Conservation (phyloP, 2,329 filamentous ascomycete genomes). For the Xylaria sp. region DNA sequence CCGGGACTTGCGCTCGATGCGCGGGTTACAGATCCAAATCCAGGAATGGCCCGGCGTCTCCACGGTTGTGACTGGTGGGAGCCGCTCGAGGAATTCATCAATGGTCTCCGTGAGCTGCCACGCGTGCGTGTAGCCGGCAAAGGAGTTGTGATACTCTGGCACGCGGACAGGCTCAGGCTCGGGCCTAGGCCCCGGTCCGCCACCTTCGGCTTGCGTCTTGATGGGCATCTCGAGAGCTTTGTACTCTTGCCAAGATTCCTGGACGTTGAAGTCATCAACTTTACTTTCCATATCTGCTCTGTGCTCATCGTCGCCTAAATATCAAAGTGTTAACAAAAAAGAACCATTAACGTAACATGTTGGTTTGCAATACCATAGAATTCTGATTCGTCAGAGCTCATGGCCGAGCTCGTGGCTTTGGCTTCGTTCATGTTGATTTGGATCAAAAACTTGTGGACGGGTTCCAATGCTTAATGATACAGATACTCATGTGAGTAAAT, state of each 20-base stretch:
- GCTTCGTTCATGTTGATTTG: constrained; percentile 5
- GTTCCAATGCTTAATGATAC: not conserved
- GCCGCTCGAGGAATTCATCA: constrained; percentile 71
- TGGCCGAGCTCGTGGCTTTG: constrained; percentile 51
- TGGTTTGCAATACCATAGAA: constrained; percentile 61
- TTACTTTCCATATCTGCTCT: constrained; percentile 59
- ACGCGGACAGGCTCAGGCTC: constrained; percentile 11
- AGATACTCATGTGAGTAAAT: not conserved
- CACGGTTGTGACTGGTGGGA: constrained; percentile 73
- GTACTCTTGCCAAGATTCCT: constrained; percentile 58
- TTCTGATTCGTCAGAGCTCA: constrained; percentile 63
- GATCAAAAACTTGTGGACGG: not conserved
- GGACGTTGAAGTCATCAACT: constrained; percentile 60
- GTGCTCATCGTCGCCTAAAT: constrained; percentile 64
- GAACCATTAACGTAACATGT: not conserved
- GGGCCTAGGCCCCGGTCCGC: constrained; percentile 12
- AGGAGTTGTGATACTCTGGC: constrained; percentile 65
- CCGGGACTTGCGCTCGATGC: constrained; percentile 53
- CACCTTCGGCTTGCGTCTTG: constrained; percentile 38
- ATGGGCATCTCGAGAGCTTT: constrained; percentile 37
- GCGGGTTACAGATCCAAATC: constrained; percentile 79
- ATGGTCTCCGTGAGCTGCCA: constrained; percentile 73
- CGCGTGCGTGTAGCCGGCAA: constrained; percentile 62
- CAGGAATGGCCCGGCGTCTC: constrained; percentile 62
- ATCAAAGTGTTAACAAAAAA: constrained; percentile 28